phyloP scores from a whole-genome alignment of 345 rosid genomes.

The Toxicodendron radicans region DNA sequence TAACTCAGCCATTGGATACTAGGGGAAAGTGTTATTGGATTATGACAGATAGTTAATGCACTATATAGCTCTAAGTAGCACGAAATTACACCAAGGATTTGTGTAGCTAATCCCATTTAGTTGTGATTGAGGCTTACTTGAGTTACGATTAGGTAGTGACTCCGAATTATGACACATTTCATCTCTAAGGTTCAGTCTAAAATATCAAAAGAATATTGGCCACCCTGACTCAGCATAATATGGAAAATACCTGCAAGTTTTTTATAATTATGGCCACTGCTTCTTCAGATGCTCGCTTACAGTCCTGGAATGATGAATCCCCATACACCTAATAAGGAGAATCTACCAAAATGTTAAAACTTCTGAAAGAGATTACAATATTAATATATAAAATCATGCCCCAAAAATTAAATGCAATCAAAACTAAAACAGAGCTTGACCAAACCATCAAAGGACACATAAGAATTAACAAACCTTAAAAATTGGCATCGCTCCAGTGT shows the following conservation, averaged over 20 bases:
- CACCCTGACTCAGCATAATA: neutral
- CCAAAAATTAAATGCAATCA: neutral
- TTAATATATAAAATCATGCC: neutral
- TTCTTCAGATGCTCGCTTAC: conserved; percentile 96
- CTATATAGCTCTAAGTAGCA: neutral
- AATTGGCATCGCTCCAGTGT: conserved; percentile 97
- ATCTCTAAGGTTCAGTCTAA: neutral
- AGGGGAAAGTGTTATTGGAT: neutral
- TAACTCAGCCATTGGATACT: neutral
- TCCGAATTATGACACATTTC: neutral
- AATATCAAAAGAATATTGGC: neutral
- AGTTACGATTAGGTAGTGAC: neutral
- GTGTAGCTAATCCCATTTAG: neutral
- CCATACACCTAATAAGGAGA: conserved; percentile 74
- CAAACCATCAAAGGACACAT: neutral
- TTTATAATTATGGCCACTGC: conserved; percentile 66
- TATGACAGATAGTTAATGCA: no score
- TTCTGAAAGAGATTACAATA: conserved; percentile 5
- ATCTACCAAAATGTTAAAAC: conserved; percentile 14
- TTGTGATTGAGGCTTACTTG: neutral
- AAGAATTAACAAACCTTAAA: conserved; percentile 56
- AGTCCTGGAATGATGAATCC: conserved; percentile 93
- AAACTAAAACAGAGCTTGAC: conserved; percentile 4
- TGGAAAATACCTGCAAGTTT: conserved; percentile 70
- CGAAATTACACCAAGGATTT: neutral